Evolutionary conservation across 345 rosid species (phyloP), one percentile per base, ranked within the genome.

Genomic region (Eucalyptus brandiana): DNA sequence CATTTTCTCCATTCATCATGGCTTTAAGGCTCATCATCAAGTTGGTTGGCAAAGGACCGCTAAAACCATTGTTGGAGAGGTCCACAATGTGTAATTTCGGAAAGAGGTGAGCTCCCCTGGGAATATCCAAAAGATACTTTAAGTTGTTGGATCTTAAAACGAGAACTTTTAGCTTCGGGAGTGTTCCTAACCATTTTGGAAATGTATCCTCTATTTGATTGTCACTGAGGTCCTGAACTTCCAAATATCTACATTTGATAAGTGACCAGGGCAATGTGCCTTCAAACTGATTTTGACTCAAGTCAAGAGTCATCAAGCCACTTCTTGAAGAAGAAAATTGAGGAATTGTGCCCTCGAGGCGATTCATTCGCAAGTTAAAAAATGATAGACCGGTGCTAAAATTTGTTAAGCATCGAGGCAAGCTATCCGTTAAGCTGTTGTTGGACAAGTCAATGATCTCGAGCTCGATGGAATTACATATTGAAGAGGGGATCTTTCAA

Each of bases 221-320:
- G 76, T 87, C 48, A 2, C 88, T 83, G 3, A 90, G 37, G 86
- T 92, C 90, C 13, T 88, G 8, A 17, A 88, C 80, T 76, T 90
- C 86, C 37, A 90, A 12, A 3, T 32, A 6, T 11, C 18, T 12
- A 44, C 90, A 91, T 18, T 89, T 44, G 12, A 28, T 19, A 40
- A 91, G 19, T 11, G 88, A 49, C 11, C 11, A 49, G 28, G 93
- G 89, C 11, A 91, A 14, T 4, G 30, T 44, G 47, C 47, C 47
- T 44, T 44, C 47, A 44, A 44, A 44, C 10, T 8, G 47, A 44
- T 44, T 44, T 44, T 10, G 10, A 44, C 47, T 44, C 47, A 44
- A 44, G 47, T 44, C 47, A 44, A 44, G 47, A 44, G 47, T 44
- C 9, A 44, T 9, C 47, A 44, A 44, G 2, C 47, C 47, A 44